Conservation (phyloP, 176 grass and related monocot genomes). For the Tuctoria greenei region DNA sequence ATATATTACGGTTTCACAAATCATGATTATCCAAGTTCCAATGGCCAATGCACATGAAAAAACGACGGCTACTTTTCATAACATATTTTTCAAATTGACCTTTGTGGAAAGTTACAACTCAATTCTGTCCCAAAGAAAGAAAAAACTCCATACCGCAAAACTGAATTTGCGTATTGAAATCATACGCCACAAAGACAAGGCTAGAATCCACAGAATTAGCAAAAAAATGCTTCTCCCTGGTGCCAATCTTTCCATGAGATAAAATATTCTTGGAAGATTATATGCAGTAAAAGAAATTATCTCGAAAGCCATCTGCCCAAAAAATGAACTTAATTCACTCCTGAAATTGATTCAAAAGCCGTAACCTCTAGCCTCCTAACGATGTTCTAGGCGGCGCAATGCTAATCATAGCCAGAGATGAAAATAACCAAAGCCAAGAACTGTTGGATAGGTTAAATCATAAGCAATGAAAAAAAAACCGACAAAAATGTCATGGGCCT, state of each 20-base stretch:
- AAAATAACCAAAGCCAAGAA: slow-evolving; percentile 8
- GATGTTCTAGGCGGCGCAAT: background rate
- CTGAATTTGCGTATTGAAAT: slow-evolving; percentile 15
- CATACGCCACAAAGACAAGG: no score
- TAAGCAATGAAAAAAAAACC: background rate
- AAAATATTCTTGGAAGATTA: background rate
- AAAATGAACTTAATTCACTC: background rate
- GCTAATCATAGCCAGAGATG: slow-evolving; percentile 2
- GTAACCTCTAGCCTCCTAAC: background rate
- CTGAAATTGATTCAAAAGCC: background rate
- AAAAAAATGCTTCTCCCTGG: background rate
- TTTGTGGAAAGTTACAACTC: background rate
- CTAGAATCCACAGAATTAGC: no score
- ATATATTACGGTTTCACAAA: background rate
- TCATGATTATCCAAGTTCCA: background rate
- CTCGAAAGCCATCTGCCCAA: background rate
- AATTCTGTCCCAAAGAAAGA: no score
- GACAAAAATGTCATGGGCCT: background rate
- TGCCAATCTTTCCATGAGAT: background rate
- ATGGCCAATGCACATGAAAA: background rate
- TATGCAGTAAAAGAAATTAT: background rate
- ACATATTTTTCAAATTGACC: background rate
- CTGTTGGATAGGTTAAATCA: background rate
- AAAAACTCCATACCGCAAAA: background rate
- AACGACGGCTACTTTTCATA: background rate